Evolutionary conservation across 257 asterid genomes (phyloP).

Genomic region (Nicotiana sylvestris): DNA sequence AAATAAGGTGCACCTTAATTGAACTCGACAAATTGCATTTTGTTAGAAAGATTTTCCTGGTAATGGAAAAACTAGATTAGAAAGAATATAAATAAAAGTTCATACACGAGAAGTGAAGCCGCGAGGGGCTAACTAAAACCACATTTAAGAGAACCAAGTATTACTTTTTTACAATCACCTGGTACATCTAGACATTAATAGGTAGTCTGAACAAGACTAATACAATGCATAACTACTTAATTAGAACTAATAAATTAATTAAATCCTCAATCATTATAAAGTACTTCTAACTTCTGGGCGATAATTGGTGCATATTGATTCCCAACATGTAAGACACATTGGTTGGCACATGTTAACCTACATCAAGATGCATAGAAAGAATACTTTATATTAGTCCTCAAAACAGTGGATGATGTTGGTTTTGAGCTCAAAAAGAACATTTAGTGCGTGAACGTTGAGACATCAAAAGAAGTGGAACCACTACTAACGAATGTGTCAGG

Average conservation of each 20-base stretch:
- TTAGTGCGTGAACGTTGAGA: constrained; percentile 26
- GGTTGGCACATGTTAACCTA: constrained; percentile 17
- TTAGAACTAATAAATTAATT: not conserved
- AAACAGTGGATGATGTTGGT: constrained; percentile 19
- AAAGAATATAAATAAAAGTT: too few relatives aligned
- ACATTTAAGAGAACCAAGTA: too few relatives aligned
- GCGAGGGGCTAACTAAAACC: too few relatives aligned
- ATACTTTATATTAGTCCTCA: not conserved
- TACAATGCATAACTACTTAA: not conserved
- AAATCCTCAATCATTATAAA: not conserved
- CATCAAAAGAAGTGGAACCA: constrained; percentile 13
- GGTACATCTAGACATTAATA: not conserved
- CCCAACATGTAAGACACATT: constrained; percentile 9
- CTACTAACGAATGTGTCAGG: not conserved
- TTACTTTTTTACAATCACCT: not conserved
- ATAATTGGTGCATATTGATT: not conserved
- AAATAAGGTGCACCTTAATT: too few relatives aligned
- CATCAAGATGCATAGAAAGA: constrained; percentile 18
- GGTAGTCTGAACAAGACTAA: not conserved
- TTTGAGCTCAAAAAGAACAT: constrained; percentile 19
- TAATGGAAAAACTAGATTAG: too few relatives aligned
- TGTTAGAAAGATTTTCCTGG: too few relatives aligned
- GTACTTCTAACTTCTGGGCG: not conserved
- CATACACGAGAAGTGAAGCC: too few relatives aligned
- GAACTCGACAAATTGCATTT: too few relatives aligned